Percentiles rank a stretch among this genome's conserved stretches.
Conservation (phyloP, 176 grass and related monocot species). For the Guadua angustifolia region DNA sequence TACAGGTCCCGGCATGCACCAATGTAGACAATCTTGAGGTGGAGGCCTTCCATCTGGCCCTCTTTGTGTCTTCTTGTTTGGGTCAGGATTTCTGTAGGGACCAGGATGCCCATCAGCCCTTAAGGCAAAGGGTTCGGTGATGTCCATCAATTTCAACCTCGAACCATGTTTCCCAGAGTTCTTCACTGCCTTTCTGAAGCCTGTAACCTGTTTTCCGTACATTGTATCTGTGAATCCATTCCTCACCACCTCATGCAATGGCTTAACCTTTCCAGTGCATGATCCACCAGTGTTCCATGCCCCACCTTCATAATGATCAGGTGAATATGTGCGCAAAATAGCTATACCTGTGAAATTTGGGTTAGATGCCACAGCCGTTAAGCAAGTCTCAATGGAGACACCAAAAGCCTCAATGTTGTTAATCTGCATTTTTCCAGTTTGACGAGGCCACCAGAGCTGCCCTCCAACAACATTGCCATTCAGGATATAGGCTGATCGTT, state of each 20-base stretch:
- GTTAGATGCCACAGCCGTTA: constrained; percentile 66
- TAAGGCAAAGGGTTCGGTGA: constrained; percentile 75
- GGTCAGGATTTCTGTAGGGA: constrained; percentile 80
- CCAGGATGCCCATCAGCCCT: constrained; percentile 90
- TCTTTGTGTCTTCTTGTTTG: constrained; percentile 90
- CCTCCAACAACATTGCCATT: constrained; percentile 74
- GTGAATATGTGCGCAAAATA: constrained; percentile 81
- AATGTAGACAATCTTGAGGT: constrained; percentile 92
- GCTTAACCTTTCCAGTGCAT: constrained; percentile 79
- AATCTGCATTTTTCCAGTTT: constrained; percentile 69
- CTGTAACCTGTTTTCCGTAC: constrained; percentile 68
- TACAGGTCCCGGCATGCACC: constrained; percentile 97
- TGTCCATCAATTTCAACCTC: constrained; percentile 85
- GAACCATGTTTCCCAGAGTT: constrained; percentile 54
- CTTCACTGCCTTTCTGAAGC: constrained; percentile 65
- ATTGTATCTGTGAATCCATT: constrained; percentile 83
- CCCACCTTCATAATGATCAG: constrained; percentile 91
- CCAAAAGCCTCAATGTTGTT: constrained; percentile 85
- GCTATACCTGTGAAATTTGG: constrained; percentile 84
- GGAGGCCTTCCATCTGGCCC: constrained; percentile 85
- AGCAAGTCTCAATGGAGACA: constrained; percentile 75
- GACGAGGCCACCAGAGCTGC: constrained; percentile 86
- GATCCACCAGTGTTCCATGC: constrained; percentile 93
- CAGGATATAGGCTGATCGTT: constrained; percentile 70
- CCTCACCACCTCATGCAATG: constrained; percentile 55